These are phyloP conservation scores for Selenicereus undatus DNA, from an alignment of 148 eudicot genomes.

Conservation along the genomic window DNA sequence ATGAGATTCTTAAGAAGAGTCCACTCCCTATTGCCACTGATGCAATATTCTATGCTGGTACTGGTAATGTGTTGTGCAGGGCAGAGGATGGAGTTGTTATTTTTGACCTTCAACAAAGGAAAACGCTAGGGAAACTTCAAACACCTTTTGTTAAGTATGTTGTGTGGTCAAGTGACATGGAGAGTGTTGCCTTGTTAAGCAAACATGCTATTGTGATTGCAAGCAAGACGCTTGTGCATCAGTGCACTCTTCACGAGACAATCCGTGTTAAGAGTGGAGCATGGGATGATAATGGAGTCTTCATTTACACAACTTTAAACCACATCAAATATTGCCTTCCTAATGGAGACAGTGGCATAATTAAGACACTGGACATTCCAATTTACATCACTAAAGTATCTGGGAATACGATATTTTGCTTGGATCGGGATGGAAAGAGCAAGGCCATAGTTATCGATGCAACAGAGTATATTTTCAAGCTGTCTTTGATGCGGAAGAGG, in stretches of 20 bases:
- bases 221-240: conserved; percentile 66
- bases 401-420: conserved; percentile 62
- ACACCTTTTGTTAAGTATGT: conserved; percentile 74
- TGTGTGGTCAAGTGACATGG: conserved; percentile 89
- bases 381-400: conserved; percentile 68
- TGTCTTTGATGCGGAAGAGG: conserved; percentile 60
- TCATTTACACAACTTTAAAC: conserved; percentile 70
- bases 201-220: conserved; percentile 75
- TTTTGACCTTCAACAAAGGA: conserved; percentile 81
- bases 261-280: conserved; percentile 86
- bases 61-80: conserved; percentile 69
- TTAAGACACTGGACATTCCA: conserved; percentile 73
- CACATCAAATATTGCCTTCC: conserved; percentile 93
- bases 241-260: conserved; percentile 81
- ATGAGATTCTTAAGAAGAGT: conserved; percentile 72
- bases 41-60: conserved; percentile 83
- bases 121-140: conserved; percentile 68
- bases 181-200: conserved; percentile 79
- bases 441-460: conserved; percentile 61
- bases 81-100: conserved; percentile 75
- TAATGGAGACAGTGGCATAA: conserved; percentile 87
- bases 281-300: conserved; percentile 92
- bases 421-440: conserved; percentile 82
- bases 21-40: conserved; percentile 61
- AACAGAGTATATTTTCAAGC: conserved; percentile 74